Evolutionary conservation across 1,139 yeast species (phyloP).

Genomic region (Lodderomyces parapsilosis): DNA sequence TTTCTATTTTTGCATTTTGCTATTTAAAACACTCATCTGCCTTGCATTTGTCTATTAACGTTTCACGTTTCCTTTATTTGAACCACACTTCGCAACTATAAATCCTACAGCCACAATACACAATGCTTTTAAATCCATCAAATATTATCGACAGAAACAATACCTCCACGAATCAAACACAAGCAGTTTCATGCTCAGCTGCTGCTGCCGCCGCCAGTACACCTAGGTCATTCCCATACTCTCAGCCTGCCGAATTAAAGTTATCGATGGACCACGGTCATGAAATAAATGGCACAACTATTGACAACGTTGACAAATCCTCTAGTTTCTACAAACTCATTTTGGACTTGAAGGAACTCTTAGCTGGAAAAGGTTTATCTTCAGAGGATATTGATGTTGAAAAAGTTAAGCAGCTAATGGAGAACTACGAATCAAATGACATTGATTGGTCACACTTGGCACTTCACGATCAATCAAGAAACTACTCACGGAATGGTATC

Average conservation of each 20-base stretch:
- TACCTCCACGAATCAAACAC: slow-evolving; percentile 1
- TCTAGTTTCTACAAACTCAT: slow-evolving; percentile 19
- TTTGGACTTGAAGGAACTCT: slow-evolving; percentile 26
- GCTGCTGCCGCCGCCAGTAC: background rate
- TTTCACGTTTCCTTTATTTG: background rate
- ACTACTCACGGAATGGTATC: slow-evolving; percentile 63
- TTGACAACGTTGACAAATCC: slow-evolving; percentile 11
- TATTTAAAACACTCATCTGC: background rate
- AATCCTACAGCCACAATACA: slow-evolving; percentile 1
- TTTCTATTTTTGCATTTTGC: background rate
- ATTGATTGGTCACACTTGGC: slow-evolving; percentile 64
- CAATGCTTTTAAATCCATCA: slow-evolving; percentile 13
- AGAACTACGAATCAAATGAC: slow-evolving; percentile 46
- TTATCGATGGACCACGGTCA: slow-evolving; percentile 12
- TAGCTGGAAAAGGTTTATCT: slow-evolving; percentile 36
- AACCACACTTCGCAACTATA: slow-evolving; percentile 2
- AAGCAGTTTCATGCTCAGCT: slow-evolving; percentile 2
- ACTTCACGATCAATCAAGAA: slow-evolving; percentile 48
- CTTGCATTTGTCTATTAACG: background rate
- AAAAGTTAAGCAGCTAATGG: slow-evolving; percentile 46
- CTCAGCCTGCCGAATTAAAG: background rate
- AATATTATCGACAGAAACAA: slow-evolving; percentile 1
- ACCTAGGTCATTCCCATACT: background rate
- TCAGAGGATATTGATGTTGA: slow-evolving; percentile 57
- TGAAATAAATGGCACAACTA: slow-evolving; percentile 14